These are phyloP conservation scores for Immersiella caudata DNA, from an alignment of 495 filamentous ascomycete species.

Conservation along the genomic window DNA sequence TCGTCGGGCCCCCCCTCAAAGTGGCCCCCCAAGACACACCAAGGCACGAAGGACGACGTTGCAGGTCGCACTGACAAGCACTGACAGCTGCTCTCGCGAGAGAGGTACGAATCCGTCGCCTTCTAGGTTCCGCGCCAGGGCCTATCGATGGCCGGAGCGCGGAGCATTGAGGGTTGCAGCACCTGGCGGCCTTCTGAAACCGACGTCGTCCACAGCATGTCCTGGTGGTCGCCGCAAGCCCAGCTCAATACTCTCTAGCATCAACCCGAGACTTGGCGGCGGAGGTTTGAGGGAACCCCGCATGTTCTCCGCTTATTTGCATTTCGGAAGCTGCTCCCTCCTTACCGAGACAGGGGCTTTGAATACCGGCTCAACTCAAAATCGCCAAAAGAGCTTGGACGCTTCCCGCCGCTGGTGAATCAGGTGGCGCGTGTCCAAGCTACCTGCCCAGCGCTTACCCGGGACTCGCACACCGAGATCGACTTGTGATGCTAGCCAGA, in stretches of 20 bases:
- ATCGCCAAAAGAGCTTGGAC: slow-evolving; percentile 11
- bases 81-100: not conserved
- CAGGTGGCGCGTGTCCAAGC: not conserved
- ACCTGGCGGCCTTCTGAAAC: not conserved
- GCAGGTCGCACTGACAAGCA: not conserved
- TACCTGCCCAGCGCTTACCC: slow-evolving; percentile 5
- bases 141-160: not conserved
- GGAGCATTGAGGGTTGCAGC: not conserved
- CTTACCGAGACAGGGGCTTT: slow-evolving; percentile 6
- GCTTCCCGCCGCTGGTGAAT: not conserved
- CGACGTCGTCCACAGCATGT: not conserved
- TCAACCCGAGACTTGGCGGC: not conserved
- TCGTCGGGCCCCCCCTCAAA: not conserved
- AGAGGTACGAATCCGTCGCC: not conserved
- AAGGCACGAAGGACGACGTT: not conserved
- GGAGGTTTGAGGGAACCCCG: slow-evolving; percentile 1
- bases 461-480: slow-evolving; percentile 6
- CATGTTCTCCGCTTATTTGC: slow-evolving; percentile 15
- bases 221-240: not conserved
- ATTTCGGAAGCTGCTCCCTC: slow-evolving; percentile 10
- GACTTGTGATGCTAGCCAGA: slow-evolving; percentile 1
- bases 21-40: not conserved
- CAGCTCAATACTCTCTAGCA: not conserved
- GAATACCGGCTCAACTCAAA: slow-evolving; percentile 3
- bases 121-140: not conserved